phyloP scores from a whole-genome alignment of 177 flowering plant genomes.

The Telopea speciosissima region DNA sequence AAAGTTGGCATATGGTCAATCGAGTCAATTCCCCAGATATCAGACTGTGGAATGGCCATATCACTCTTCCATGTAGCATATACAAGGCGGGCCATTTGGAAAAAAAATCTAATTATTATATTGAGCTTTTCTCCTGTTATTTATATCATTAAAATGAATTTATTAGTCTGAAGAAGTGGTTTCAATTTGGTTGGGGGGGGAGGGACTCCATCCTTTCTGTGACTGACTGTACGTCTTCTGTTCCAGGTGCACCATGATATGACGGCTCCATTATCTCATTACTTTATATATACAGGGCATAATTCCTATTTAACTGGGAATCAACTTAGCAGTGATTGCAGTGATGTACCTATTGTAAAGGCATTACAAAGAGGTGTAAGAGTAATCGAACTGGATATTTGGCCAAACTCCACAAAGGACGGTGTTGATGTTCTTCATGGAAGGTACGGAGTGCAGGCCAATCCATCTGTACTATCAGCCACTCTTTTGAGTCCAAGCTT shows the following conservation, averaged over 20 bases:
- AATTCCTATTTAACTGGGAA: slow-evolving; percentile 67
- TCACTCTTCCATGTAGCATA: too few species aligned
- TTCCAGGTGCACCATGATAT: slow-evolving; percentile 55
- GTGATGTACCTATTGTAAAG: slow-evolving; percentile 49
- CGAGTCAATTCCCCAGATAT: too few species aligned
- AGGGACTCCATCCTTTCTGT: not conserved
- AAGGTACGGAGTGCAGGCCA: slow-evolving; percentile 27
- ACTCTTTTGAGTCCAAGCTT: not conserved
- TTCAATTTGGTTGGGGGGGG: too few species aligned
- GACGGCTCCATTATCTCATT: slow-evolving; percentile 62
- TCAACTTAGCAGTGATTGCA: slow-evolving; percentile 56
- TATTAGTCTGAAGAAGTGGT: too few species aligned
- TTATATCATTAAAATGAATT: too few species aligned
- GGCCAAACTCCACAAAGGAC: slow-evolving; percentile 51
- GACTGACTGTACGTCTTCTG: not conserved
- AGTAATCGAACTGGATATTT: slow-evolving; percentile 59
- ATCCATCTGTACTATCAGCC: not conserved
- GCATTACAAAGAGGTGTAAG: slow-evolving; percentile 55
- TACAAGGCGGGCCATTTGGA: too few species aligned
- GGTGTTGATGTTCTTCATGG: slow-evolving; percentile 56
- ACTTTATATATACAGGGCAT: slow-evolving; percentile 57
- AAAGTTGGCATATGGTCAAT: too few species aligned
- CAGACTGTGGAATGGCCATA: too few species aligned
- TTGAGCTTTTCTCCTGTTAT: too few species aligned
- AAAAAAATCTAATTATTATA: too few species aligned